Percentiles rank a stretch among this genome's conserved stretches.
Conservation (phyloP, 2,329 filamentous ascomycete species). For the Chaetothyriales sp. region DNA sequence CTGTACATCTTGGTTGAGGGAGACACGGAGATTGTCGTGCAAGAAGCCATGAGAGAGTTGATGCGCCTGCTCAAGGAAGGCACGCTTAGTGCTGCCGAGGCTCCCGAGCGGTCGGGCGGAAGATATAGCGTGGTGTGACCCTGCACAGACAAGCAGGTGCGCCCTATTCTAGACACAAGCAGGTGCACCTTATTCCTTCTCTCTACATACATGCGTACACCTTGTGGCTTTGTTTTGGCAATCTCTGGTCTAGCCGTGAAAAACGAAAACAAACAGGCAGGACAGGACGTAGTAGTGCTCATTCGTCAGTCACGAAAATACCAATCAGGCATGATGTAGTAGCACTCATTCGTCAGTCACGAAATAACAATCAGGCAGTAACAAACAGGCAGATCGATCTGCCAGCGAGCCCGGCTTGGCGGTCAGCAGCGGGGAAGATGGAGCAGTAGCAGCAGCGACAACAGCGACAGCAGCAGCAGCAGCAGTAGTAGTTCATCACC, state of each 20-base stretch:
- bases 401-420: not conserved
- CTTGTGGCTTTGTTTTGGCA: too few species aligned
- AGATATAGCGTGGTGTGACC: conserved; percentile 70
- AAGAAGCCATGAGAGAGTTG: conserved; percentile 78
- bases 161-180: not conserved
- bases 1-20: conserved; percentile 96
- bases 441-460: too few species aligned
- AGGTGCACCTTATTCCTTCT: not conserved
- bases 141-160: too few species aligned
- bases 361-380: not conserved
- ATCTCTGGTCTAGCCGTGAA: too few species aligned
- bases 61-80: conserved; percentile 80
- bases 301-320: too few species aligned
- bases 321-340: too few species aligned
- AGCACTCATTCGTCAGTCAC: too few species aligned
- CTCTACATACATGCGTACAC: too few species aligned
- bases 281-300: not conserved
- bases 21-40: conserved; percentile 85
- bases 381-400: not conserved
- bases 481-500: too few species aligned
- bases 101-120: conserved; percentile 66
- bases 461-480: too few species aligned
- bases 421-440: too few species aligned
- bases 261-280: too few species aligned
- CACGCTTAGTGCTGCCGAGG: conserved; percentile 75